Evolutionary conservation across 169 alveolate species (phyloP), one percentile per base, ranked within the genome.

Genomic region (Plasmodium ovale): DNA sequence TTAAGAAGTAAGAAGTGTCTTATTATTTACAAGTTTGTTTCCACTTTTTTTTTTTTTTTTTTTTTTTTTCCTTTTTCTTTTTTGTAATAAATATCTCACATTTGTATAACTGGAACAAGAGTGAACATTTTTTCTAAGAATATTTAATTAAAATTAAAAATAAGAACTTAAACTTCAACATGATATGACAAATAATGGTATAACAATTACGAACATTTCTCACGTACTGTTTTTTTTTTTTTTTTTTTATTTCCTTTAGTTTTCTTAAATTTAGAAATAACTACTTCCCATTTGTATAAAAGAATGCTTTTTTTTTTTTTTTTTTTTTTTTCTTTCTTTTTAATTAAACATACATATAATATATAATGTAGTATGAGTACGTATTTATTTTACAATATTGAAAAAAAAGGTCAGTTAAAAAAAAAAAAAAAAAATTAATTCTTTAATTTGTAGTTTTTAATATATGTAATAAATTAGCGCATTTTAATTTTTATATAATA

Each of bases 11-110:
- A n/a, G n/a, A n/a, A n/a, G n/a, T n/a, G n/a, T 47, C 16, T 3
- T 47, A 47, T 42, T 64, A 16, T 64, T 64, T n/a, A 62, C 5
- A n/a, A 64, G 39, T 7, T 9, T 16, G n/a, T 64, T 64, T 42
- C 21, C 1, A 47, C 27, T 42, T 64, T 64, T 64, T 0, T 25
- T 64, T 44, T 21, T 14, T 16, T 64, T 64, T 64, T 5, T 37
- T 14, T 39, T 39, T 14, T 21, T 64, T 19, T 37, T n/a, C 6
- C 1, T 64, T 21, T 14, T 14, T 3, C 42, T 64, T 16, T 64
- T 64, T 37, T 64, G 19, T 19, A n/a, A 59, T 59, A 44, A 12
- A 44, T 44, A 12, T 47, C n/a, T 47, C 16, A 21, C 25, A 47
- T 47, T 14, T 47, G 12, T 47, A 21, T 47, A 47, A 47, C 12